These are phyloP conservation scores for Perilla frutescens DNA, from an alignment of 257 asterid genomes.

Conservation along the genomic window DNA sequence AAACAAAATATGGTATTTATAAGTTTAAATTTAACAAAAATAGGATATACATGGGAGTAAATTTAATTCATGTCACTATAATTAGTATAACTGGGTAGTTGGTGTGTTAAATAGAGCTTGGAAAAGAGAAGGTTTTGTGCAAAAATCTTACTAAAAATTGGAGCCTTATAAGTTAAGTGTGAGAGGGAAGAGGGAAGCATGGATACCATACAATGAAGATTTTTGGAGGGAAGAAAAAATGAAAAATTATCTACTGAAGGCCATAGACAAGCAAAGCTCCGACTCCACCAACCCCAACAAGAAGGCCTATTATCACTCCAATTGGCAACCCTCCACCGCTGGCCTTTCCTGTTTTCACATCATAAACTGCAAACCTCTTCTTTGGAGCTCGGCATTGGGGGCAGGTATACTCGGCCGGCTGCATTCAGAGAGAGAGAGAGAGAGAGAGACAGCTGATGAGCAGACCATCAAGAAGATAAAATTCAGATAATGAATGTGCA, in stretches of 20 bases:
- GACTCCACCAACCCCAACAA: slow-evolving; percentile 85
- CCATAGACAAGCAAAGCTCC: slow-evolving; percentile 89
- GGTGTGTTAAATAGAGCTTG: neutral
- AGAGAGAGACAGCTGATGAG: neutral
- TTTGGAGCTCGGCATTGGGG: slow-evolving; percentile 96
- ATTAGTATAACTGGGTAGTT: neutral
- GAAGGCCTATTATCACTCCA: slow-evolving; percentile 86
- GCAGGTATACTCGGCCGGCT: slow-evolving; percentile 87
- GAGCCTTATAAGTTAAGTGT: too few species aligned
- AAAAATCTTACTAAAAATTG: too few species aligned
- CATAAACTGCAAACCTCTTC: slow-evolving; percentile 92
- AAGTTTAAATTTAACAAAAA: too few species aligned
- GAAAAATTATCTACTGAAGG: slow-evolving; percentile 56
- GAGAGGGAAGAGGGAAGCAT: too few species aligned
- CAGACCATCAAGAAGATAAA: neutral
- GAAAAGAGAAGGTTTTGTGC: neutral
- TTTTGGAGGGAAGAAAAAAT: too few species aligned
- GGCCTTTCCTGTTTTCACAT: slow-evolving; percentile 82
- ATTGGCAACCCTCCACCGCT: slow-evolving; percentile 87
- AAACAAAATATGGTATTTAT: too few species aligned
- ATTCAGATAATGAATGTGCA: neutral
- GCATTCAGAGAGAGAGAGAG: slow-evolving; percentile 33
- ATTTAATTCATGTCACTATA: too few species aligned
- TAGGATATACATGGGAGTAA: too few species aligned
- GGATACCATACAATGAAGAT: too few species aligned